Evolutionary conservation across 208 protist genomes (phyloP).

Genomic region (Entamoeba moshkovskii): DNA sequence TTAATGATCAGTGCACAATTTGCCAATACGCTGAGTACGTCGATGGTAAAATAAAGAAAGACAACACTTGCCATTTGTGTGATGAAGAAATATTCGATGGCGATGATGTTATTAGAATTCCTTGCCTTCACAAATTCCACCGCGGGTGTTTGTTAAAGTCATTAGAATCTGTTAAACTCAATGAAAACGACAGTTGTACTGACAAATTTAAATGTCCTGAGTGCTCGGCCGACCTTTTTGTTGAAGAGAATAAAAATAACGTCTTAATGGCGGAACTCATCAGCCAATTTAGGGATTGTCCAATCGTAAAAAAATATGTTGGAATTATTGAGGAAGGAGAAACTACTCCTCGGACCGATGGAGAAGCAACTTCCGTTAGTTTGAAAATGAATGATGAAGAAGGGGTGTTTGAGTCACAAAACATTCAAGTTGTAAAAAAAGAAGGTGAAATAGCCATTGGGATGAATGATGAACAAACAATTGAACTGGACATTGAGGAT

Average conservation of each 20-base stretch:
- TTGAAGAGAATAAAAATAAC: neutral
- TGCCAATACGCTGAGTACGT: neutral
- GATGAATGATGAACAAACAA: neutral
- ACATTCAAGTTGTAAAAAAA: neutral
- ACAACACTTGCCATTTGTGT: neutral
- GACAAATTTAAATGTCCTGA: neutral
- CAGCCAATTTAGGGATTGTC: too few species aligned
- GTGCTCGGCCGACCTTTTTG: neutral
- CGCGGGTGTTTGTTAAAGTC: neutral
- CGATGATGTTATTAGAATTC: neutral
- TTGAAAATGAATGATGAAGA: too few species aligned
- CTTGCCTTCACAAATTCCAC: neutral
- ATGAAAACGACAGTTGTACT: neutral
- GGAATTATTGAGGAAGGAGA: too few species aligned
- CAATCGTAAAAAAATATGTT: too few species aligned
- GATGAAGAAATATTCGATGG: neutral
- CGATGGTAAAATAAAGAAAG: neutral
- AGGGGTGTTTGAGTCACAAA: neutral
- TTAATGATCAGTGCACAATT: neutral
- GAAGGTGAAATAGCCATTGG: neutral
- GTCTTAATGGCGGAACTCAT: too few species aligned
- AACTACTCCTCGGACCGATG: neutral
- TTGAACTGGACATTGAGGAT: neutral
- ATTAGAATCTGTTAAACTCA: neutral
- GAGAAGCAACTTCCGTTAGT: neutral